Conservation (phyloP, 306 rosid species). For the Fragaria nilgerrensis region DNA sequence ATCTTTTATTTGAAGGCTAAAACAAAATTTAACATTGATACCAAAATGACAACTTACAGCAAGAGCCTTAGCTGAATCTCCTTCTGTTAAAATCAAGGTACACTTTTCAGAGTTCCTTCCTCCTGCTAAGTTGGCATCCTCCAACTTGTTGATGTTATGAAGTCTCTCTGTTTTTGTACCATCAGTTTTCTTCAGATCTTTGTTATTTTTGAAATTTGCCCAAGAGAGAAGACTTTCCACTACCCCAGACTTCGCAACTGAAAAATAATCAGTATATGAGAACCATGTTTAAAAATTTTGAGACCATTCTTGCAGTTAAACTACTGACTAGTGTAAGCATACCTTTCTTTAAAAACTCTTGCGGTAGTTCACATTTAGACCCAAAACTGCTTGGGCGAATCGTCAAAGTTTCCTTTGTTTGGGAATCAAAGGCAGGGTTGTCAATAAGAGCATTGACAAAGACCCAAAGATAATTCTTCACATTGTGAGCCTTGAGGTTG, state of each 20-base stretch:
- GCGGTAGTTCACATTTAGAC: conserved; percentile 77
- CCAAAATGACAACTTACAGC: conserved; percentile 54
- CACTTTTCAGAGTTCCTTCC: conserved; percentile 82
- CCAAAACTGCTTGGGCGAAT: conserved; percentile 85
- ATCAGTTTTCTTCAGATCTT: conserved; percentile 88
- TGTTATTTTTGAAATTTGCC: conserved; percentile 86
- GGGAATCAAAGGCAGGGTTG: conserved; percentile 97
- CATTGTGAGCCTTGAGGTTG: conserved; percentile 84
- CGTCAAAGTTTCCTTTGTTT: conserved; percentile 89
- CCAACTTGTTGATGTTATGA: conserved; percentile 78
- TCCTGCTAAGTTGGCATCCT: conserved; percentile 95
- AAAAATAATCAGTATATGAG: conserved; percentile 4
- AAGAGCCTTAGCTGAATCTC: conserved; percentile 98
- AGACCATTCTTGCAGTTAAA: background rate
- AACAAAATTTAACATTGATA: background rate
- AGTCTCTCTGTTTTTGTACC: conserved; percentile 87
- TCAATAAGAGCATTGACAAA: conserved; percentile 93
- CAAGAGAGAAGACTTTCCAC: conserved; percentile 88
- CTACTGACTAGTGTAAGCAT: background rate
- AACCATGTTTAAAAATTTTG: background rate
- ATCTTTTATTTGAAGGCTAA: background rate
- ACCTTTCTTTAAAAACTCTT: conserved; percentile 79
- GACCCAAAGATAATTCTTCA: conserved; percentile 90
- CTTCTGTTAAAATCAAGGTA: conserved; percentile 93
- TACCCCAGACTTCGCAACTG: conserved; percentile 85